Evolutionary conservation across 164 flowering plant species (phyloP).

Genomic region (Aristolochia fimbriata): DNA sequence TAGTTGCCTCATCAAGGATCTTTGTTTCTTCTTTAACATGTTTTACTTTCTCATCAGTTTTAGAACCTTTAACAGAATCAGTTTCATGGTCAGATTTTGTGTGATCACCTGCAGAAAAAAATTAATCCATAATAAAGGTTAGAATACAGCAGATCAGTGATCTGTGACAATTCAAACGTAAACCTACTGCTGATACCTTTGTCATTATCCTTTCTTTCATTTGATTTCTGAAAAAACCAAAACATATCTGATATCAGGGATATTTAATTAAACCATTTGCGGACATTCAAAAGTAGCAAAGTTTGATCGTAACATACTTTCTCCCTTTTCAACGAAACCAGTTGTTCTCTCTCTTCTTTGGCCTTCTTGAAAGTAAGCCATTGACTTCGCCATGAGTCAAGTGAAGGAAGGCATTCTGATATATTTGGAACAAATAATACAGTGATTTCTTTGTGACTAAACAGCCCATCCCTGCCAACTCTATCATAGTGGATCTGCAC

Average conservation of each 20-base stretch:
- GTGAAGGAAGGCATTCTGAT: constrained; percentile 82
- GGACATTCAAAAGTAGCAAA: background rate
- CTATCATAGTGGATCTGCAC: constrained; percentile 93
- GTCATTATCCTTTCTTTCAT: constrained; percentile 30
- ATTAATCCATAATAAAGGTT: background rate
- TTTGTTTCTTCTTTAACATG: constrained; percentile 18
- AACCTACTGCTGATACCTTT: constrained; percentile 29
- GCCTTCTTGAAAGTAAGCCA: constrained; percentile 69
- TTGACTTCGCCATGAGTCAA: constrained; percentile 66
- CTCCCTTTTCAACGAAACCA: constrained; percentile 37
- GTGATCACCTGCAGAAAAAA: constrained; percentile 13
- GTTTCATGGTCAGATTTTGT: constrained; percentile 18
- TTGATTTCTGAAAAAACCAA: constrained; percentile 33
- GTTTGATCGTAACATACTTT: constrained; percentile 17
- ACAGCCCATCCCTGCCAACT: constrained; percentile 84
- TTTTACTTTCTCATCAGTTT: constrained; percentile 16
- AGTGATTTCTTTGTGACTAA: constrained; percentile 86
- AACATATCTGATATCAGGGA: background rate
- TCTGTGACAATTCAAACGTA: background rate
- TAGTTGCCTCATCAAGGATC: constrained; percentile 14
- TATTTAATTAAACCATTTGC: background rate
- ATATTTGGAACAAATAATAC: constrained; percentile 86
- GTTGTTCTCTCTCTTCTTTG: constrained; percentile 48
- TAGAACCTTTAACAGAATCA: constrained; percentile 19
- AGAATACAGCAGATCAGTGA: background rate